phyloP scores from a whole-genome alignment of 1,139 yeast genomes.

The Yamadazyma siamensis region DNA sequence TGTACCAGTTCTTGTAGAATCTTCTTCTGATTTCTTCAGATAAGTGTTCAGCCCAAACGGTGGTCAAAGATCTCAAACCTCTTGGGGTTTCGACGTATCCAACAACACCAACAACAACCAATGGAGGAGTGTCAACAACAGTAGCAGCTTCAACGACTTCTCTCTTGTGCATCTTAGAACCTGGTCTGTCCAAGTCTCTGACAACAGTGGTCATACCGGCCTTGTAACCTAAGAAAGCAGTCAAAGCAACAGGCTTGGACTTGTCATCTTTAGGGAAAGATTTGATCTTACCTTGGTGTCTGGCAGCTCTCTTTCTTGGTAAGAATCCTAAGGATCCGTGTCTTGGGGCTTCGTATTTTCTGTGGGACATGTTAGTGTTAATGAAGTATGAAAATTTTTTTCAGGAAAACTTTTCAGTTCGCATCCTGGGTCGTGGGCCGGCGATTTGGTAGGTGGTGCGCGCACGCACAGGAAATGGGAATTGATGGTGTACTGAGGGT shows the following conservation, averaged over 20 bases:
- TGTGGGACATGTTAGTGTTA: conserved; percentile 77
- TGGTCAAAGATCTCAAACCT: conserved; percentile 98
- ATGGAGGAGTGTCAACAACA: conserved; percentile 98
- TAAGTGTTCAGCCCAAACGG: conserved; percentile 99
- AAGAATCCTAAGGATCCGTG: conserved; percentile 99
- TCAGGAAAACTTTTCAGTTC: conserved; percentile 2
- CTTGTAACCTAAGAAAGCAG: conserved; percentile 99
- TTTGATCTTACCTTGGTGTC: conserved; percentile 98
- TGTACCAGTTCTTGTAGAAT: conserved; percentile 99
- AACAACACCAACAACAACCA: conserved; percentile 98
- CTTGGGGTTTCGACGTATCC: conserved; percentile 99
- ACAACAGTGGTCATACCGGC: conserved; percentile 99
- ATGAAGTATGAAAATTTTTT: conserved; percentile 6
- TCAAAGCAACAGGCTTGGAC: conserved; percentile 97
- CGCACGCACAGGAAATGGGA: too few relatives aligned
- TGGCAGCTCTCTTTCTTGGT: conserved; percentile 99
- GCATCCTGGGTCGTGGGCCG: conserved; percentile 1
- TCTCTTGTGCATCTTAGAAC: conserved; percentile 99
- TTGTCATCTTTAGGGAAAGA: conserved; percentile 99
- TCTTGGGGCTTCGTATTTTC: conserved; percentile 99
- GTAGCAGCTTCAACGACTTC: conserved; percentile 99
- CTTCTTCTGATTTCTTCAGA: conserved; percentile 99
- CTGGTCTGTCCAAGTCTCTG: conserved; percentile 99
- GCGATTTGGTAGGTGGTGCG: not conserved
- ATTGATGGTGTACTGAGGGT: too few relatives aligned